A percentile compares a stretch with the other conserved stretches of the same genome.
These are phyloP conservation scores for Sonneratia alba DNA, from an alignment of 345 rosid species.

Conservation along the genomic window DNA sequence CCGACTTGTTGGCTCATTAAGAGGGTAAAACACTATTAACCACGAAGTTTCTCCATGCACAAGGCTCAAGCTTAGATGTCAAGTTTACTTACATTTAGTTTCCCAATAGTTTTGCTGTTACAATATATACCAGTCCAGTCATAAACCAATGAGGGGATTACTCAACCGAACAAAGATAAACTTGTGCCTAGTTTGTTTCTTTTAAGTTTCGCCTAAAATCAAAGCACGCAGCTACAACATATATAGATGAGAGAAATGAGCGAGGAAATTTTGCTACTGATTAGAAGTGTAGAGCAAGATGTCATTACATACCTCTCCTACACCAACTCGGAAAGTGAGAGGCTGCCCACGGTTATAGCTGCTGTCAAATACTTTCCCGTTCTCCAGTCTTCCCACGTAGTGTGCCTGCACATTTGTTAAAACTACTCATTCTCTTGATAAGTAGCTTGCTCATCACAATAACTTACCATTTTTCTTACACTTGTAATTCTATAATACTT, in stretches of 20 bases:
- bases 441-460: too few relatives aligned
- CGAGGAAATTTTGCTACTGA: background rate
- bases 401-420: slow-evolving; percentile 39
- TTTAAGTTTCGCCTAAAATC: too few relatives aligned
- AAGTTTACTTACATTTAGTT: too few relatives aligned
- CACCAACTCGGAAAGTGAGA: slow-evolving; percentile 66
- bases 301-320: slow-evolving; percentile 55
- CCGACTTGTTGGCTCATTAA: too few relatives aligned
- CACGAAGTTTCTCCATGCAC: too few relatives aligned
- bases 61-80: too few relatives aligned
- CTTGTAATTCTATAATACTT: background rate
- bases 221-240: background rate
- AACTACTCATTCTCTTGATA: background rate
- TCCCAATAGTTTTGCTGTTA: too few relatives aligned
- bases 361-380: slow-evolving; percentile 85
- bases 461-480: background rate
- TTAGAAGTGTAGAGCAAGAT: background rate
- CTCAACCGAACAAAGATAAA: too few relatives aligned
- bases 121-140: too few relatives aligned
- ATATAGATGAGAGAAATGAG: background rate
- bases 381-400: slow-evolving; percentile 77
- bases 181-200: too few relatives aligned
- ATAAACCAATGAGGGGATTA: too few relatives aligned
- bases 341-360: slow-evolving; percentile 88
- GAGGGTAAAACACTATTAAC: too few relatives aligned